Conservation (phyloP, 1,139 yeast genomes). For the Pichia cactophila region DNA sequence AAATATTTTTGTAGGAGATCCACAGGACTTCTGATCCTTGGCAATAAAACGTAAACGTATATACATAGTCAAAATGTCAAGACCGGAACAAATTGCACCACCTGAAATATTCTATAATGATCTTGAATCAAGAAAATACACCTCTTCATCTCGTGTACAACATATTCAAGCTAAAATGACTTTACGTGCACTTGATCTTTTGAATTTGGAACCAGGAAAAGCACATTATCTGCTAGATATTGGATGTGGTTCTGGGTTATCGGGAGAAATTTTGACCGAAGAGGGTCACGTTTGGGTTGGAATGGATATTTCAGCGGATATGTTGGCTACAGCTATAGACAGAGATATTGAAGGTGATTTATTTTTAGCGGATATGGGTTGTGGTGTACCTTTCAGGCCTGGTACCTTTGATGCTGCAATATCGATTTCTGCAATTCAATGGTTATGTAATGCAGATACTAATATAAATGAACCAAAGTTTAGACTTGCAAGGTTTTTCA, state of each 20-base stretch:
- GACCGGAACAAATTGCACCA: slow-evolving; percentile 97
- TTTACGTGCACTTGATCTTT: slow-evolving; percentile 77
- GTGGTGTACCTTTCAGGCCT: slow-evolving; percentile 90
- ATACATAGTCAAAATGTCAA: slow-evolving; percentile 52
- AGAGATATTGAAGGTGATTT: slow-evolving; percentile 91
- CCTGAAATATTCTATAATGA: slow-evolving; percentile 95
- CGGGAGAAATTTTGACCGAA: slow-evolving; percentile 89
- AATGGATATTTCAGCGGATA: slow-evolving; percentile 91
- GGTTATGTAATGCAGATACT: slow-evolving; percentile 96
- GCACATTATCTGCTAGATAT: slow-evolving; percentile 78
- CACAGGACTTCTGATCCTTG: no score
- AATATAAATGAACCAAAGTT: slow-evolving; percentile 78
- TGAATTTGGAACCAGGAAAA: slow-evolving; percentile 53
- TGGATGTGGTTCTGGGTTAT: slow-evolving; percentile 96
- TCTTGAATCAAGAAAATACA: slow-evolving; percentile 79
- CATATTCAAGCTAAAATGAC: slow-evolving; percentile 98
- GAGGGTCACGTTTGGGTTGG: slow-evolving; percentile 96
- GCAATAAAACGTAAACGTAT: neutral
- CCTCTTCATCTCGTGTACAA: slow-evolving; percentile 91
- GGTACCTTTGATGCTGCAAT: slow-evolving; percentile 98
- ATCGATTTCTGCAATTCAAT: slow-evolving; percentile 90
- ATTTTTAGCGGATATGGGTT: slow-evolving; percentile 86
- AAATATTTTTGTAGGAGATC: no score
- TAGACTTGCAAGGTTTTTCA: slow-evolving; percentile 75
- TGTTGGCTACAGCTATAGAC: slow-evolving; percentile 92